These are phyloP conservation scores for Gymnopilus junonius DNA, from an alignment of 768 basidiomycete genomes.

Conservation along the genomic window DNA sequence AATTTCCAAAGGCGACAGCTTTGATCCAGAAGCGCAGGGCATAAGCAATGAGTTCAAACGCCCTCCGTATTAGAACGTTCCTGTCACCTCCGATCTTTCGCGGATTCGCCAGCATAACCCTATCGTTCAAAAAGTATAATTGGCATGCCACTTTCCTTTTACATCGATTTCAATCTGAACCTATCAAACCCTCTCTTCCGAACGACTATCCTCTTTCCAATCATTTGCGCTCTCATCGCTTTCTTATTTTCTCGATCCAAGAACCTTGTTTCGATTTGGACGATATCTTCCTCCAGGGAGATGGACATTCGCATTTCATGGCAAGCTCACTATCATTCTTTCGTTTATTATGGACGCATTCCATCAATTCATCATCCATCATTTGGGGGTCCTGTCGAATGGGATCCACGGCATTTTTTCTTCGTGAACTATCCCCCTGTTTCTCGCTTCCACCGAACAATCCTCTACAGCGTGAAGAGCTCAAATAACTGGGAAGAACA, in stretches of 20 bases:
- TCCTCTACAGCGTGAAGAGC: background rate
- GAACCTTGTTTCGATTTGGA: constrained; percentile 12
- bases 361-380: background rate
- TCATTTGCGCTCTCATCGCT: constrained; percentile 4
- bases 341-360: background rate
- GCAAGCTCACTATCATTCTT: background rate
- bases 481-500: background rate
- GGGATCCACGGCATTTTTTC: background rate
- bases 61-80: constrained; percentile 43
- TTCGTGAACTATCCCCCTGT: background rate
- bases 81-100: background rate
- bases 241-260: constrained; percentile 2
- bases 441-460: background rate
- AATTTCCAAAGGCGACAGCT: constrained; percentile 44
- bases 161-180: constrained; percentile 3
- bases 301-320: constrained; percentile 6
- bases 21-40: constrained; percentile 63
- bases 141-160: constrained; percentile 11
- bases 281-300: background rate
- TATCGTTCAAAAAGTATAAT: constrained; percentile 13
- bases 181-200: constrained; percentile 4
- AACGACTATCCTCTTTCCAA: constrained; percentile 5
- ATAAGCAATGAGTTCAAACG: constrained; percentile 69
- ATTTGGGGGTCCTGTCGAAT: background rate
- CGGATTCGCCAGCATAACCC: background rate